phyloP scores from a whole-genome alignment of 1,284 basidiomycete species.

The Malassezia psittaci region DNA sequence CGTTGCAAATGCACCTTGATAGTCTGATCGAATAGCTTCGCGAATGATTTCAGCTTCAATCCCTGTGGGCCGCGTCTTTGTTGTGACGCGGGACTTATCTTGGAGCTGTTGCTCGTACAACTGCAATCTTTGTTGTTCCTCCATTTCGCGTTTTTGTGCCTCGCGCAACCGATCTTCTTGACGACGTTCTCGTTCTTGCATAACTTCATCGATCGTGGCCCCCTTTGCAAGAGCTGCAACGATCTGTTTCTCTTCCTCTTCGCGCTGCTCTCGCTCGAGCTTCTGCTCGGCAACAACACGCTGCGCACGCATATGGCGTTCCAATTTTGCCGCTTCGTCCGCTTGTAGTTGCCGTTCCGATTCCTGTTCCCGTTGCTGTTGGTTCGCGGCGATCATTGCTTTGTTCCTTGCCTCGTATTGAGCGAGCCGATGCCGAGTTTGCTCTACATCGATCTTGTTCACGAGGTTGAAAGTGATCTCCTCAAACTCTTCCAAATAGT shows the following conservation, averaged over 20 bases:
- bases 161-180: constrained; percentile 12
- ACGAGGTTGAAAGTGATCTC: constrained; percentile 95
- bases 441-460: constrained; percentile 71
- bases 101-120: constrained; percentile 20
- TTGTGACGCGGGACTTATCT: constrained; percentile 14
- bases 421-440: constrained; percentile 73
- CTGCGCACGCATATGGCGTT: constrained; percentile 27
- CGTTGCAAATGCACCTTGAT: constrained; percentile 33
- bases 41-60: constrained; percentile 9
- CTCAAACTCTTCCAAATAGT: constrained; percentile 92
- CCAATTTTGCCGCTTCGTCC: constrained; percentile 28
- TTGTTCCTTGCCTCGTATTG: constrained; percentile 57
- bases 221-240: constrained; percentile 34
- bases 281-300: constrained; percentile 32
- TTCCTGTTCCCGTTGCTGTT: constrained; percentile 29
- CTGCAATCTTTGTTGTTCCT: constrained; percentile 19
- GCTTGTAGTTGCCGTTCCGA: constrained; percentile 24
- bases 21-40: constrained; percentile 22
- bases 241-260: constrained; percentile 33
- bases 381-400: constrained; percentile 25
- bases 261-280: constrained; percentile 24
- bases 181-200: constrained; percentile 24
- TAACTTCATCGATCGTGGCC: constrained; percentile 27
- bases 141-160: constrained; percentile 7
- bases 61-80: constrained; percentile 19